Percentiles rank a stretch among this genome's conserved stretches.
These are phyloP conservation scores for Phytophthora sojae DNA, from an alignment of 352 stramenopile species.

Conservation along the genomic window DNA sequence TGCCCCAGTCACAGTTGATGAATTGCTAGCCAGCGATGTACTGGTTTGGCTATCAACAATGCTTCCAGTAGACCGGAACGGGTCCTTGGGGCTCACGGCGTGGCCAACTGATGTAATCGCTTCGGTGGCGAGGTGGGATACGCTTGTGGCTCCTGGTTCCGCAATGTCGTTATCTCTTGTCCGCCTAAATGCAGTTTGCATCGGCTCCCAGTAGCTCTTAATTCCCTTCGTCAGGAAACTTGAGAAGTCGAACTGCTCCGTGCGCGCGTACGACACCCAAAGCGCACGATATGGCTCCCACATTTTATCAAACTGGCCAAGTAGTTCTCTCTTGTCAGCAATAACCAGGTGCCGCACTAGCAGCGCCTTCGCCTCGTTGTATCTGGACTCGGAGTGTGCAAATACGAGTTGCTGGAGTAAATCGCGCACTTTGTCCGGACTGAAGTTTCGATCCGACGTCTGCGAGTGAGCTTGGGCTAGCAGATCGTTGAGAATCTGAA, in stretches of 20 bases:
- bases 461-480: constrained; percentile 23
- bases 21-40: neutral
- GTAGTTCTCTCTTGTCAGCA: constrained; percentile 46
- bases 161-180: constrained; percentile 17
- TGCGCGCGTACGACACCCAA: constrained; percentile 69
- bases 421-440: constrained; percentile 57
- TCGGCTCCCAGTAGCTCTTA: constrained; percentile 68
- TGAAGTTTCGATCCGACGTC: neutral
- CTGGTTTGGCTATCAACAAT: neutral
- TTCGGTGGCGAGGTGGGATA: neutral
- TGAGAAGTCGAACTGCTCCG: constrained; percentile 70
- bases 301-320: constrained; percentile 57
- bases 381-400: constrained; percentile 52
- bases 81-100: neutral
- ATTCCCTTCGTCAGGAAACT: constrained; percentile 70
- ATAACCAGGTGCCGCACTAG: constrained; percentile 50
- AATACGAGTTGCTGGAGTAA: constrained; percentile 73
- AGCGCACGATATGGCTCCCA: constrained; percentile 72
- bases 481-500: constrained; percentile 67
- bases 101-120: neutral
- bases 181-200: constrained; percentile 67
- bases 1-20: constrained; percentile 1
- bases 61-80: neutral
- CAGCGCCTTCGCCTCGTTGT: constrained; percentile 57
- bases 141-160: constrained; percentile 7